A percentile compares a stretch with the other conserved stretches of the same genome.
Conservation (phyloP, 768 basidiomycete species). For the Tephrocybe rancida region DNA sequence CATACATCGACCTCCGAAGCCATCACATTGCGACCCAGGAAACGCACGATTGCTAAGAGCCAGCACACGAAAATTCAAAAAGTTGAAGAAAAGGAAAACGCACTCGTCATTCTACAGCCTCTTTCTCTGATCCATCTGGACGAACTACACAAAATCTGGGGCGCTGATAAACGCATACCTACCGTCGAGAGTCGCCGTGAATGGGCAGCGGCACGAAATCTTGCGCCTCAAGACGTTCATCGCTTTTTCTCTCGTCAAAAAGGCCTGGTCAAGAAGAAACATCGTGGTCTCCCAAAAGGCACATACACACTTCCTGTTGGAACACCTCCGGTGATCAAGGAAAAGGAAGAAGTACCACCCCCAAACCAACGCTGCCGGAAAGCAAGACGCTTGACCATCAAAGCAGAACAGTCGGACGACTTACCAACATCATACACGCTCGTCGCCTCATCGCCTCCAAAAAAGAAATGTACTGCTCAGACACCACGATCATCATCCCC, state of each 20-base stretch:
- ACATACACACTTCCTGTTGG: conserved; percentile 43
- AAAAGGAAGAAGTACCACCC: background rate
- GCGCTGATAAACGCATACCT: conserved; percentile 36
- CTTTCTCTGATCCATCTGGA: conserved; percentile 27
- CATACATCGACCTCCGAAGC: conserved; percentile 18
- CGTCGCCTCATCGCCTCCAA: conserved; percentile 1
- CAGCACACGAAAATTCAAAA: background rate
- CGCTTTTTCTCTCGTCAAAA: conserved; percentile 41
- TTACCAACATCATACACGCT: conserved; percentile 11
- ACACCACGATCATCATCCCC: background rate
- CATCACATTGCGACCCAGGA: conserved; percentile 12
- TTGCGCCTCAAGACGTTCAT: conserved; percentile 35
- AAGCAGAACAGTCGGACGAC: background rate
- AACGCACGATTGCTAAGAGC: background rate
- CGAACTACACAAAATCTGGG: conserved; percentile 39
- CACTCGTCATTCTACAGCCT: background rate
- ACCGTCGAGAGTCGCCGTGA: conserved; percentile 35
- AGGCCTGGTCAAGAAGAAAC: conserved; percentile 29
- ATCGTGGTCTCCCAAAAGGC: conserved; percentile 22
- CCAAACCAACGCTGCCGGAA: background rate
- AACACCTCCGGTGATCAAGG: conserved; percentile 27
- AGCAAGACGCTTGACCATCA: background rate
- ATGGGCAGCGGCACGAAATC: conserved; percentile 40
- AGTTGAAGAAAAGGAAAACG: conserved; percentile 8
- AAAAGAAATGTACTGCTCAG: background rate